phyloP scores from a whole-genome alignment of 306 rosid species.

The Hylodesmum podocarpum region DNA sequence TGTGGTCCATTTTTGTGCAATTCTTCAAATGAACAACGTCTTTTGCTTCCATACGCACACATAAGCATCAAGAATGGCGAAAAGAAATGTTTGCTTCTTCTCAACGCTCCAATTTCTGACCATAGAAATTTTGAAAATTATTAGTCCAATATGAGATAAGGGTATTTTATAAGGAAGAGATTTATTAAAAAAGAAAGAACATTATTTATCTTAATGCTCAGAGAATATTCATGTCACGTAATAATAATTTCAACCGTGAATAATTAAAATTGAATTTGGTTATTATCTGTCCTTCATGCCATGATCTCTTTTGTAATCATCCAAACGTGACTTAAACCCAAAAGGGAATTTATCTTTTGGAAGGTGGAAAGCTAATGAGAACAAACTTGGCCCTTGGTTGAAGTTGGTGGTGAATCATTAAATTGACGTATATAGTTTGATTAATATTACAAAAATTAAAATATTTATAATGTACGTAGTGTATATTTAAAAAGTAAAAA shows the following conservation, averaged over 20 bases:
- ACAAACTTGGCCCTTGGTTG: too few species aligned
- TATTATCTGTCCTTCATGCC: background rate
- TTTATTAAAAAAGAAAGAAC: constrained; percentile 7
- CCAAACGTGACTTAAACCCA: background rate
- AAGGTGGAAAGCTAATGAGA: background rate
- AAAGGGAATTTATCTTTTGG: background rate
- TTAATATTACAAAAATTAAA: too few species aligned
- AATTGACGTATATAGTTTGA: too few species aligned
- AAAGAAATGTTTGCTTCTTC: constrained; percentile 26
- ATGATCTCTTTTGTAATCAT: background rate
- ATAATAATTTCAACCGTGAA: background rate
- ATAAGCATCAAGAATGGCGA: constrained; percentile 10
- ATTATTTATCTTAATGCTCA: background rate
- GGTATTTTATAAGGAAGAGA: background rate
- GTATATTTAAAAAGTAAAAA: too few species aligned
- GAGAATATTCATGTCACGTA: background rate
- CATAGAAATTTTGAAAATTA: constrained; percentile 14
- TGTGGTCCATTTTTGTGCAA: constrained; percentile 34
- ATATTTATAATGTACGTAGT: too few species aligned
- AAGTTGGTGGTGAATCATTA: too few species aligned
- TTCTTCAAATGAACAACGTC: constrained; percentile 3
- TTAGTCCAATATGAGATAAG: constrained; percentile 22
- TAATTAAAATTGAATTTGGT: constrained; percentile 3
- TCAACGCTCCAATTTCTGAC: constrained; percentile 21
- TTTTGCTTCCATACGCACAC: constrained; percentile 1